Base-by-base conservation (phyloP, 257 asterid species). In the Solanum microdontum region DNA sequence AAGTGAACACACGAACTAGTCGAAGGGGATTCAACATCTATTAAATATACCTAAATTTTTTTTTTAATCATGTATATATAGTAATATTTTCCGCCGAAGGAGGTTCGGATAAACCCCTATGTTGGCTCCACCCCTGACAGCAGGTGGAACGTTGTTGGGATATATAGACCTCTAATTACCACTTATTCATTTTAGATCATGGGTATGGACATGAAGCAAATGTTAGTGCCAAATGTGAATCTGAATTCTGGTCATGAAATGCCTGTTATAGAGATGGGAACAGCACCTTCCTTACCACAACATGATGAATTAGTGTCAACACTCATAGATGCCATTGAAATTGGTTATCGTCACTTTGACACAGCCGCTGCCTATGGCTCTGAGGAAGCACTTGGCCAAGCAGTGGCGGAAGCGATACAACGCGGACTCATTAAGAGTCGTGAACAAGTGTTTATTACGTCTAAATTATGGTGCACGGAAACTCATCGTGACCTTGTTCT, bases 301-400 rank as follows among this genome's bases (percentile, higher is more conserved):
- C 2, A 39, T 8, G 92, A 94, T 10, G 74, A 93, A 75, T 86
- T 94, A n/a, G 58, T 60, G 32, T 76, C 92, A 23, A 87, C 66
- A 60, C 34, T 91, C 21, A 2, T 91, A 7, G 92, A 89, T 0
- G 94, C 92, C 39, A 85, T 92, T 8, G 89, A 91, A 68, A 79
- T 87, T 19, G 95, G 94, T 0, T 91, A 92, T 87, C 93, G 94
- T 75, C 96, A 93, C 88, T 88, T 93, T 24, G 94, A 93, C 91
- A 91, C 94, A 0, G 96, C 96, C 10, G 36, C 92, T n/a, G 6
- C 3, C 33, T 92, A 92, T 70, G 93, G 92, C 26, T 30, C 92
- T 1, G 96, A 92, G 90, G 93, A 88, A 48, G 89, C 90, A 45
- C 66, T 93, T 23, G 94, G 96, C 17, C 82, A 39, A 37, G 94